Base-by-base conservation (phyloP, 257 asterid species). In the Linaria vulgaris region DNA sequence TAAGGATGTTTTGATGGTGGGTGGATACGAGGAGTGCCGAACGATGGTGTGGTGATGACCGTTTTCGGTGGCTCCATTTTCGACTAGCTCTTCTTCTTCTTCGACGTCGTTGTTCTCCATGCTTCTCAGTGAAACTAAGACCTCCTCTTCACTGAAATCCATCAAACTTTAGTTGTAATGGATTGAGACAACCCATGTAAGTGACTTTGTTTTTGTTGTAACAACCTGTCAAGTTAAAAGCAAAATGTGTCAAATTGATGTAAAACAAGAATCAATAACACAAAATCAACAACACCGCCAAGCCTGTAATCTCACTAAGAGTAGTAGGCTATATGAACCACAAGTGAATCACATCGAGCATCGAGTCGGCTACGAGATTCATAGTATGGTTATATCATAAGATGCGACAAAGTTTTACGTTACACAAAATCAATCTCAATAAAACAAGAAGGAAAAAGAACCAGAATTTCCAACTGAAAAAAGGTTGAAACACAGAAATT, bases 101-200 rank as follows among this genome's bases (percentile, higher is more conserved):
- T 67, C 67, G 1, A 75, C 64, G 19, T 65, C 68, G 34, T 27
- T 27, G 34, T 27, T 27, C 67, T 68, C 77, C 90, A 84, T 68
- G 17, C 61, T 67, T 67, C 82, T 70, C 15, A 74, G 46, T 20
- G 75, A 74, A 43, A 72, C 34, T 52, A 66, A 64, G 11, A 37
- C 59, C 56, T 73, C 75, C 57, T 69, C 52, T 72, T 76, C 72
- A 49, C 61, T 66, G 65, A 45, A 75, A 74, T 74, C 76, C 90
- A 80, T 78, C 31, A 13, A 64, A 54, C 63, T 34, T 63, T 47
- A 38, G 11, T 37, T 72, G 46, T 49, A 19, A 47, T 50, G 56
- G 45, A 58, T 24, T 56, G 27, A 23, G 55, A 43, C 58, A 60
- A 47, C 72, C 54, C 64, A 65, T 22, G 31, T 22, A 22, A 61